A percentile compares a stretch with the other conserved stretches of the same genome.
Conservation (phyloP, 1,284 basidiomycete genomes). For the Singerocomus rubriflavus region DNA sequence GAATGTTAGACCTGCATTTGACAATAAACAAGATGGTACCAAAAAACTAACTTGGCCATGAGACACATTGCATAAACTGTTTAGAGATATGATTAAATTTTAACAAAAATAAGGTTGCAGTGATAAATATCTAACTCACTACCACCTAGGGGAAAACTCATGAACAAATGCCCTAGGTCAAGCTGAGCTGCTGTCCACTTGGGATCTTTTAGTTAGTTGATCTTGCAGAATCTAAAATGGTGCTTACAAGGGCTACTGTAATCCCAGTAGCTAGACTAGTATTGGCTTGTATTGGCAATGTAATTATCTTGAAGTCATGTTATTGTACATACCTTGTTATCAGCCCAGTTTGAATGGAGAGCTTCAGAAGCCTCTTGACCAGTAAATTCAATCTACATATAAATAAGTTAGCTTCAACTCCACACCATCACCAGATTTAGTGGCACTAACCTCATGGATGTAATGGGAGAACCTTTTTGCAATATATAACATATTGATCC, state of each 20-base stretch:
- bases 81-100: not conserved
- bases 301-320: not conserved
- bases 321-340: constrained; percentile 20
- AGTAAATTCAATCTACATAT: constrained; percentile 13
- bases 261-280: constrained; percentile 16
- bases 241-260: constrained; percentile 16
- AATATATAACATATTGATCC: constrained; percentile 17
- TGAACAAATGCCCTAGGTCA: constrained; percentile 16
- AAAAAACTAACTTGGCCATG: constrained; percentile 25
- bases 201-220: not conserved
- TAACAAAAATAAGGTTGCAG: not conserved
- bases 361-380: constrained; percentile 17
- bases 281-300: not conserved
- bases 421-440: not conserved
- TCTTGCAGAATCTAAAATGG: not conserved
- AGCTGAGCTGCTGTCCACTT: constrained; percentile 21
- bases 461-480: not conserved
- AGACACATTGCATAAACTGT: constrained; percentile 28
- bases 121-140: constrained; percentile 10
- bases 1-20: not conserved
- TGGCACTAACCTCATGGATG: constrained; percentile 14
- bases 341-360: constrained; percentile 27
- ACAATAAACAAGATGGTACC: not conserved
- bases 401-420: not conserved
- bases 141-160: constrained; percentile 25